phyloP scores from a whole-genome alignment of 257 asterid species.

The Nicotiana attenuata region DNA sequence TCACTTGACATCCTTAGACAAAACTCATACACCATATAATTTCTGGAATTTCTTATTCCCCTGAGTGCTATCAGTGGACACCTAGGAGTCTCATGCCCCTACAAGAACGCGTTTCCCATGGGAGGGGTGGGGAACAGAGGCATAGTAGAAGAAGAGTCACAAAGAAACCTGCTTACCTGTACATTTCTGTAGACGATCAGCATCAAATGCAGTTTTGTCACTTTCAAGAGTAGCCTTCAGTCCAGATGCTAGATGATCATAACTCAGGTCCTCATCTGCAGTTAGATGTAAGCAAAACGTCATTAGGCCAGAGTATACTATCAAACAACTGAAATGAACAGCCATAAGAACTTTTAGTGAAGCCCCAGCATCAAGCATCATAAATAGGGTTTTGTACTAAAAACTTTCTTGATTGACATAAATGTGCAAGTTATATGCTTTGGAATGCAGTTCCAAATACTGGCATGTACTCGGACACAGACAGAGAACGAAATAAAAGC shows the following conservation, averaged over 20 bases:
- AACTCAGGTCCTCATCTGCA: slow-evolving; percentile 74
- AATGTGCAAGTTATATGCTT: background rate
- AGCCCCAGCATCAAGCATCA: background rate
- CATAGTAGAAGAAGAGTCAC: background rate
- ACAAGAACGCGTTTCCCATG: background rate
- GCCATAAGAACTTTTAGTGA: background rate
- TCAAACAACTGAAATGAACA: background rate
- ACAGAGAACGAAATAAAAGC: too few species aligned
- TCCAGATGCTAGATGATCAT: slow-evolving; percentile 88
- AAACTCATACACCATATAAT: background rate
- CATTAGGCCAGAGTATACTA: background rate
- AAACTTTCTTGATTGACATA: background rate
- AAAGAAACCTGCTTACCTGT: slow-evolving; percentile 47
- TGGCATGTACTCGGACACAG: too few species aligned
- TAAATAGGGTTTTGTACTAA: background rate
- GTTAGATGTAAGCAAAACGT: slow-evolving; percentile 4
- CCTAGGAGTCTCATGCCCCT: background rate
- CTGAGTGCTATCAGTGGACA: background rate
- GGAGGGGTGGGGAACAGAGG: background rate
- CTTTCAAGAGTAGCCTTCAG: slow-evolving; percentile 69
- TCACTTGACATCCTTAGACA: background rate
- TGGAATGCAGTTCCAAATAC: too few species aligned
- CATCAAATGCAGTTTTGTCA: slow-evolving; percentile 86
- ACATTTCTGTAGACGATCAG: slow-evolving; percentile 78
- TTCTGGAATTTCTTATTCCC: background rate